Evolutionary conservation across 129 eudicot species (phyloP).

Genomic region (Daucus carota): DH1_v3.0 NC_030382.2:54475001-54475500

Average conservation of each 20-base stretch:
- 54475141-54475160: conserved; percentile 18
- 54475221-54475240: conserved; percentile 24
- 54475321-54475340: conserved; percentile 17
- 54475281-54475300: conserved; percentile 42
- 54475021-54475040: conserved; percentile 15
- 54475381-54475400: conserved; percentile 15
- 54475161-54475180: conserved; percentile 37
- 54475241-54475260: conserved; percentile 29
- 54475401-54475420: conserved; percentile 28
- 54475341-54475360: conserved; percentile 7
- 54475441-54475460: conserved; percentile 48
- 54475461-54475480: conserved; percentile 97
- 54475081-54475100: conserved; percentile 46
- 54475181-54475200: conserved; percentile 22
- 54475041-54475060: conserved; percentile 40
- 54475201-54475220: conserved; percentile 29
- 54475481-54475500: conserved; percentile 55
- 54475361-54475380: conserved; percentile 15
- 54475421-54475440: conserved; percentile 37
- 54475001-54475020: conserved; percentile 12
- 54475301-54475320: conserved; percentile 16
- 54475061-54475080: conserved; percentile 37
- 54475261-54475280: conserved; percentile 30
- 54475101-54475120: conserved; percentile 47
- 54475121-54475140: conserved; percentile 35